Conservation (phyloP, 768 basidiomycete genomes). For the Phaeotremella fagi region DNA sequence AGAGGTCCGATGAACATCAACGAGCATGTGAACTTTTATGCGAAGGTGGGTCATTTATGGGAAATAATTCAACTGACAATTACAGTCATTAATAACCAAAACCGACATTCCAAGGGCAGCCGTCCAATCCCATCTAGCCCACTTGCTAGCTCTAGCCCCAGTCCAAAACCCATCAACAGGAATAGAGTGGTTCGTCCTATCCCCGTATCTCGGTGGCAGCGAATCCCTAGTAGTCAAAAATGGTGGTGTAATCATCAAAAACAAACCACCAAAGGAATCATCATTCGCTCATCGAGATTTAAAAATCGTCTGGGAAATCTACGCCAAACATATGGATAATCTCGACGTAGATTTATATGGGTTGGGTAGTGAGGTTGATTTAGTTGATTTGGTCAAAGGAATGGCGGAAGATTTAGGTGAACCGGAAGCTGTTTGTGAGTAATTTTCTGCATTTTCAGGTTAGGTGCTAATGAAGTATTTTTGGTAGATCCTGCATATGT, state of each 20-base stretch:
- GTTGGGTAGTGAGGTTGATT: not conserved
- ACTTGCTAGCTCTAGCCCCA: constrained; percentile 8
- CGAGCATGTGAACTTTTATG: constrained; percentile 17
- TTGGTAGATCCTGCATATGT: constrained; percentile 14
- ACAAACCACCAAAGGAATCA: not conserved
- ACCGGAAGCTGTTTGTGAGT: constrained; percentile 13
- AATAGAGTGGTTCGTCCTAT: constrained; percentile 15
- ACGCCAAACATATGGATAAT: constrained; percentile 7
- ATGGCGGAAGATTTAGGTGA: not conserved
- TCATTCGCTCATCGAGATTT: constrained; percentile 13
- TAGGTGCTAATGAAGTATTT: not conserved
- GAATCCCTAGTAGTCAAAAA: constrained; percentile 2
- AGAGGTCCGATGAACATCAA: constrained; percentile 6
- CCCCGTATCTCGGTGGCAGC: constrained; percentile 12
- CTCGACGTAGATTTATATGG: not conserved
- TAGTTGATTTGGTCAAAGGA: not conserved
- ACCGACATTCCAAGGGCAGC: not conserved
- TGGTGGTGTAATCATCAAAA: not conserved
- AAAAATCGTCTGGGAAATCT: constrained; percentile 11
- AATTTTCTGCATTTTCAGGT: not conserved
- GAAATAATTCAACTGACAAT: not conserved
- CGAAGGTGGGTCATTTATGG: constrained; percentile 5
- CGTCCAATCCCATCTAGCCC: not conserved
- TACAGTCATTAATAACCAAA: not conserved
- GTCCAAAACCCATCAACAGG: constrained; percentile 5